These are phyloP conservation scores for Coemansia sp. DNA, from an alignment of 192 early-diverging fungal genomes.

Conservation along the genomic window DNA sequence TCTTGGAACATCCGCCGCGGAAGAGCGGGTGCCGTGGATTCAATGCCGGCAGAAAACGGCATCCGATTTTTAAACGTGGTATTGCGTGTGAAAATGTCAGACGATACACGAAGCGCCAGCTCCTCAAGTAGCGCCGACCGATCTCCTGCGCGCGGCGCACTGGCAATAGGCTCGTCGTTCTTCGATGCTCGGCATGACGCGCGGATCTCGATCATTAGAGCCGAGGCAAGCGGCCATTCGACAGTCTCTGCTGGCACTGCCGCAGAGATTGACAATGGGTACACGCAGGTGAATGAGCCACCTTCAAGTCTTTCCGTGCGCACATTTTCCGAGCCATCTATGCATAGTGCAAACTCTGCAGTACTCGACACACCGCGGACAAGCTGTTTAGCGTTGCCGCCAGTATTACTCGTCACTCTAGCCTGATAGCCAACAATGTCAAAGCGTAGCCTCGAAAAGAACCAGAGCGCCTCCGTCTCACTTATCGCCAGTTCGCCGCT, in stretches of 20 bases:
- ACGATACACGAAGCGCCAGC: conserved; percentile 25
- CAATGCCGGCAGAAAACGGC: background rate
- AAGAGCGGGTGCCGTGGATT: background rate
- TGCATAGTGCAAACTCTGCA: background rate
- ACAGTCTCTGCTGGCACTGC: conserved; percentile 1
- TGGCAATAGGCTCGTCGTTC: conserved; percentile 8
- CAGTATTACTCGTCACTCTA: conserved; percentile 6
- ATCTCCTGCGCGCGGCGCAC: conserved; percentile 6
- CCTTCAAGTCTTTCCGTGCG: conserved; percentile 15
- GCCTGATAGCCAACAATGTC: conserved; percentile 24
- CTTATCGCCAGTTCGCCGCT: conserved; percentile 25
- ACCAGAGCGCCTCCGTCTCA: conserved; percentile 16
- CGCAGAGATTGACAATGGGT: conserved; percentile 21
- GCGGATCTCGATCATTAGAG: conserved; percentile 37
- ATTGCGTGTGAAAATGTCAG: conserved; percentile 13
- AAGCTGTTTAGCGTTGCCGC: conserved; percentile 8
- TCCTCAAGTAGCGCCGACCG: conserved; percentile 36
- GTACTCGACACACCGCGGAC: background rate
- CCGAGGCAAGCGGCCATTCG: conserved; percentile 11
- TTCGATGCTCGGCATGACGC: conserved; percentile 13
- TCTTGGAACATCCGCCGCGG: conserved; percentile 33
- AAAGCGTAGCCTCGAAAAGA: conserved; percentile 22
- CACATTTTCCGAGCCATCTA: background rate
- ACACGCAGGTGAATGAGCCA: conserved; percentile 38
- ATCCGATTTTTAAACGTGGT: background rate